These are phyloP conservation scores for Mucor piriformis DNA, from an alignment of 371 early-diverging fungal species.

Conservation along the genomic window DNA sequence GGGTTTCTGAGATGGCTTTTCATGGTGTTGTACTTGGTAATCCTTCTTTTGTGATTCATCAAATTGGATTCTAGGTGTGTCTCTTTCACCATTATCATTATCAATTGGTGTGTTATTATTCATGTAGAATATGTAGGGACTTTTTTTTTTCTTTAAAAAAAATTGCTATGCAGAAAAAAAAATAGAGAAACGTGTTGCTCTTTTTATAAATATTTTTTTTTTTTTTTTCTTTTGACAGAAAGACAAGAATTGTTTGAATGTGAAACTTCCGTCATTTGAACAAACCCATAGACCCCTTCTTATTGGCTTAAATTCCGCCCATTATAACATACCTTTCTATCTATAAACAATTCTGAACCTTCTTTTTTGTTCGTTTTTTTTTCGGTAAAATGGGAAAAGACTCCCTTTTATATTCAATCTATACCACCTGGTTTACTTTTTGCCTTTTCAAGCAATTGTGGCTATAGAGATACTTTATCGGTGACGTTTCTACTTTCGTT, in stretches of 20 bases:
- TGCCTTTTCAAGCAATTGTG: slow-evolving; percentile 6
- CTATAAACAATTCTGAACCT: not conserved
- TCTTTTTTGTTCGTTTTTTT: not conserved
- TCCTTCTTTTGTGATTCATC: slow-evolving; percentile 29
- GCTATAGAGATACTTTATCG: not conserved
- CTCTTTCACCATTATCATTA: not conserved
- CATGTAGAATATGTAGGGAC: not conserved
- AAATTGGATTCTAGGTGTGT: slow-evolving; percentile 18
- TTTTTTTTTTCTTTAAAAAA: not conserved
- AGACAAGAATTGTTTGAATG: slow-evolving; percentile 5
- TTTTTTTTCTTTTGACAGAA: slow-evolving; percentile 8
- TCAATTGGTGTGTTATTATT: slow-evolving; percentile 3
- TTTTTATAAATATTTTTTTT: not conserved
- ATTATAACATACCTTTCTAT: not conserved
- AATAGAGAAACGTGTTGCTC: too few relatives aligned
- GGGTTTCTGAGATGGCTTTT: slow-evolving; percentile 34
- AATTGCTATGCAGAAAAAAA: not conserved
- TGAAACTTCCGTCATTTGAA: slow-evolving; percentile 11
- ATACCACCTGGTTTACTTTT: slow-evolving; percentile 10
- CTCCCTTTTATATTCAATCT: not conserved
- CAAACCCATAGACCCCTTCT: not conserved
- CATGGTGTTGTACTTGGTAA: slow-evolving; percentile 27
- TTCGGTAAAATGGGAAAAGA: slow-evolving; percentile 14
- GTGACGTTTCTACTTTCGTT: too few relatives aligned
- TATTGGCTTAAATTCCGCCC: slow-evolving; percentile 1